Evolutionary conservation across 2,329 filamentous ascomycete genomes (phyloP), one percentile per base, ranked within the genome.

Genomic region (Chrysoporthe cubensis): DNA sequence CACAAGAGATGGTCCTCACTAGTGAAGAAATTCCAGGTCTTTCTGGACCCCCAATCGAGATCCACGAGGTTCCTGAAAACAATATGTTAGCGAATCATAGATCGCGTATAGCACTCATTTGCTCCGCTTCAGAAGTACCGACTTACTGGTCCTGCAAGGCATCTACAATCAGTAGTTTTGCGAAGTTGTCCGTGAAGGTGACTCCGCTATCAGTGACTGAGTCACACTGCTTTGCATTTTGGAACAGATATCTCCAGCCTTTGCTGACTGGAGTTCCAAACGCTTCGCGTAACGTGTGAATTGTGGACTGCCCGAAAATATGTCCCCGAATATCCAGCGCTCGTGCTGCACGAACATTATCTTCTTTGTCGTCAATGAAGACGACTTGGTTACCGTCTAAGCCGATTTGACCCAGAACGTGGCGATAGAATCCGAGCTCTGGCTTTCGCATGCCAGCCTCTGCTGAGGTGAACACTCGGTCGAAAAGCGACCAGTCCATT

Each of bases 361-460:
- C 54, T 37, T 16, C 11, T 11, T 57, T 57, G 26, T 57, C 54
- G 9, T 57, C 54, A 34, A 40, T 57, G 32, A 57, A 57, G 32
- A 57, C 11, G 14, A 18, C 14, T 7, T 40, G 54, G 8, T 57
- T 16, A 13, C 32, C 54, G 4, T 21, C 26, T 16, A 57, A 14
- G 26, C 34, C 62, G 18, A 74, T 72, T 0, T 72, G 66, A 1
- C 74, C 50, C 13, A 79, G 71, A 7, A 79, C 76, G 57, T 76
- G 68, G 14, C 67, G 65, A 70, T 77, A 79, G 70, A 78, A 80
- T 3, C 68, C 66, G 4, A 72, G 67, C 32, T 77, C 75, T 14
- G 77, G 78, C 70, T 80, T 80, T 18, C 76, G 73, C 72, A 75
- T 76, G 26, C 77, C 77, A 32, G 73, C 72, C 1, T 72, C 70